phyloP scores from a whole-genome alignment of 2,329 filamentous ascomycete species.

The Geosmithia putterillii region DNA sequence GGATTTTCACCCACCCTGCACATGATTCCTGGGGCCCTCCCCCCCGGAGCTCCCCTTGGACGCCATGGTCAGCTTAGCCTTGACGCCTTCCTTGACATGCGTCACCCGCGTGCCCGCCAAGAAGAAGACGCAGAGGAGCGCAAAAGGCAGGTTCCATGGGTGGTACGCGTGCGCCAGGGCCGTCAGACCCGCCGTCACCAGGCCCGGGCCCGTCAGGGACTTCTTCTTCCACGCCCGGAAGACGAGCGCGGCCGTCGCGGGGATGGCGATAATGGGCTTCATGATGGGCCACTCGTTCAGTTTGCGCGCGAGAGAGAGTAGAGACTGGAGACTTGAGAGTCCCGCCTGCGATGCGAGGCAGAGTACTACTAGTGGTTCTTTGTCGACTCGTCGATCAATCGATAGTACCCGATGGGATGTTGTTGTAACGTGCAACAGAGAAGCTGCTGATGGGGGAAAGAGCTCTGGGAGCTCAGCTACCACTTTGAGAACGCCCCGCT shows the following conservation, averaged over 20 bases:
- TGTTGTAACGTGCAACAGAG: too few relatives aligned
- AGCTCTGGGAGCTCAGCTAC: too few relatives aligned
- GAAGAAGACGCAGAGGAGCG: constrained; percentile 74
- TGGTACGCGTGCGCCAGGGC: constrained; percentile 77
- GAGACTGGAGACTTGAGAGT: too few relatives aligned
- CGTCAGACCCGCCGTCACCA: constrained; percentile 60
- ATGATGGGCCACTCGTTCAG: constrained; percentile 28
- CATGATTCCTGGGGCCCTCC: constrained; percentile 70
- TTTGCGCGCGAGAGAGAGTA: not conserved
- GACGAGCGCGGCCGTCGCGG: constrained; percentile 46
- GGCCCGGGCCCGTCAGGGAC: constrained; percentile 66
- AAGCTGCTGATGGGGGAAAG: too few relatives aligned
- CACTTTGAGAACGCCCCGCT: too few relatives aligned
- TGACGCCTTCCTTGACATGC: constrained; percentile 82
- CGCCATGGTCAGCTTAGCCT: constrained; percentile 68
- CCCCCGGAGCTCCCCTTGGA: constrained; percentile 62
- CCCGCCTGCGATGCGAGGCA: too few relatives aligned
- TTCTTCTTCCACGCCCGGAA: constrained; percentile 59
- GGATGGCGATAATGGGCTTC: constrained; percentile 45
- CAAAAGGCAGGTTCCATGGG: constrained; percentile 88
- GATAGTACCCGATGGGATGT: too few relatives aligned
- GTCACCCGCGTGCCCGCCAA: constrained; percentile 73
- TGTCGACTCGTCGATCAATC: too few relatives aligned
- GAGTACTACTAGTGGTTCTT: too few relatives aligned
- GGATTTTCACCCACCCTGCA: constrained; percentile 46